Percentiles rank a stretch among this genome's conserved stretches.
Evolutionary conservation across 2,329 filamentous ascomycete genomes (phyloP).

Genomic region (Alternaria ethzedia): DNA sequence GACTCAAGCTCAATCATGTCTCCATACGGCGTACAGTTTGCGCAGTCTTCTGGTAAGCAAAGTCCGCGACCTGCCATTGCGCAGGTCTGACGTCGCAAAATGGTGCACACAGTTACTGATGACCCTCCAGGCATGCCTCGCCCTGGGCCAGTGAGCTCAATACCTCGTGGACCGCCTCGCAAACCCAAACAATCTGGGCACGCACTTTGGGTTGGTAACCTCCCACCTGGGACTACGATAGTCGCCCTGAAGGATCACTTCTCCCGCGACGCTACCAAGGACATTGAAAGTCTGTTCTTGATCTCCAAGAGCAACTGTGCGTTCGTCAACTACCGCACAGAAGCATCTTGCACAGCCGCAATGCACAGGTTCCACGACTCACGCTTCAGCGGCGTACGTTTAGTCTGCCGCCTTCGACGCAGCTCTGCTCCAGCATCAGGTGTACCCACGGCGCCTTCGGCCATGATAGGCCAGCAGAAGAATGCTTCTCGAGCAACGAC

Average conservation of each 20-base stretch:
- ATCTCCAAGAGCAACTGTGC: conserved; percentile 98
- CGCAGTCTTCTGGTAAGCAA: conserved; percentile 30
- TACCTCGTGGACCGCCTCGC: conserved; percentile 67
- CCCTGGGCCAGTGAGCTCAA: conserved; percentile 37
- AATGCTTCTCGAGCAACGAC: conserved; percentile 35
- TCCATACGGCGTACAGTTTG: conserved; percentile 23
- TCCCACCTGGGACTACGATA: conserved; percentile 82
- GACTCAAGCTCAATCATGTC: conserved; percentile 24
- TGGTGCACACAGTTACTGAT: background rate
- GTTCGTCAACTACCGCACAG: conserved; percentile 92
- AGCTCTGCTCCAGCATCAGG: conserved; percentile 55
- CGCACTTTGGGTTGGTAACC: conserved; percentile 94
- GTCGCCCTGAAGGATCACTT: conserved; percentile 90
- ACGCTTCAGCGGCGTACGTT: conserved; percentile 80
- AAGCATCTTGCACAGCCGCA: conserved; percentile 74
- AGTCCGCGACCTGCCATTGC: background rate
- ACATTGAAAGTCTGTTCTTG: conserved; percentile 87
- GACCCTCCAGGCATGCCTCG: conserved; percentile 25
- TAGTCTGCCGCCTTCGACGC: conserved; percentile 82
- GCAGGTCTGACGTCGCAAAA: background rate
- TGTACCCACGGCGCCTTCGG: conserved; percentile 63
- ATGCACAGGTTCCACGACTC: conserved; percentile 90
- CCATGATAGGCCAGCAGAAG: conserved; percentile 44
- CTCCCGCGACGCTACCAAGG: conserved; percentile 73
- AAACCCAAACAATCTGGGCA: conserved; percentile 77